A percentile compares a stretch with the other conserved stretches of the same genome.
These are phyloP conservation scores for Nicotiana otophora DNA, from an alignment of 257 asterid species.

Conservation along the genomic window DNA sequence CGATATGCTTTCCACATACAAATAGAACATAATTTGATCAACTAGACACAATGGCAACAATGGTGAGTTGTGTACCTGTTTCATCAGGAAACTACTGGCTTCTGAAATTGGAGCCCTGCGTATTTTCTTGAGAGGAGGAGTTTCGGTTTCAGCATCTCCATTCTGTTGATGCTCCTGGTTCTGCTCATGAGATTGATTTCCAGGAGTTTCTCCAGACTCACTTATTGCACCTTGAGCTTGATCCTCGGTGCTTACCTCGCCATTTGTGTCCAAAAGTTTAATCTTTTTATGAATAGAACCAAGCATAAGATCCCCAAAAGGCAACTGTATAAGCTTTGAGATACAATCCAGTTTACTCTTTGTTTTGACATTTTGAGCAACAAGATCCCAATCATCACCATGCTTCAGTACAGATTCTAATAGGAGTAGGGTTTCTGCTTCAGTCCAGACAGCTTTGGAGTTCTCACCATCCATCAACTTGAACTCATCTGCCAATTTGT, in stretches of 20 bases:
- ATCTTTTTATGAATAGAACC: slow-evolving; percentile 44
- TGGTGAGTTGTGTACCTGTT: slow-evolving; percentile 45
- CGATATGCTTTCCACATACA: neutral
- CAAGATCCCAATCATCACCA: slow-evolving; percentile 96
- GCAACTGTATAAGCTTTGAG: slow-evolving; percentile 81
- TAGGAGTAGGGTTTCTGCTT: slow-evolving; percentile 78
- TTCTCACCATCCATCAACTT: slow-evolving; percentile 37
- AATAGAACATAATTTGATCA: neutral
- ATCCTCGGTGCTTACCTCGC: slow-evolving; percentile 29
- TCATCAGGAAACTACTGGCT: slow-evolving; percentile 60
- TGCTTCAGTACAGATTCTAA: slow-evolving; percentile 83
- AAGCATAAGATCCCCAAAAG: slow-evolving; percentile 83
- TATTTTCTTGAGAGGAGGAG: slow-evolving; percentile 57
- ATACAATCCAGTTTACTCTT: slow-evolving; percentile 86
- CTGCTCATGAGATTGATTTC: slow-evolving; percentile 22
- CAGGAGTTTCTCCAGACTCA: slow-evolving; percentile 30
- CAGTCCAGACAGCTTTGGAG: slow-evolving; percentile 63
- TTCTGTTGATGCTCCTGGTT: slow-evolving; percentile 35
- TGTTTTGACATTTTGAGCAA: slow-evolving; percentile 61
- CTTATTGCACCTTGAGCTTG: slow-evolving; percentile 27
- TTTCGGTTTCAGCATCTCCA: slow-evolving; percentile 40
- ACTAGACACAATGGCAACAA: neutral
- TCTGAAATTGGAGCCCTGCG: slow-evolving; percentile 43
- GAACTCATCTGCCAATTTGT: slow-evolving; percentile 56
- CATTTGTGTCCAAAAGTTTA: slow-evolving; percentile 35